Conservation (phyloP, 2,329 filamentous ascomycete genomes). For the Sporothrix curviconia region DNA sequence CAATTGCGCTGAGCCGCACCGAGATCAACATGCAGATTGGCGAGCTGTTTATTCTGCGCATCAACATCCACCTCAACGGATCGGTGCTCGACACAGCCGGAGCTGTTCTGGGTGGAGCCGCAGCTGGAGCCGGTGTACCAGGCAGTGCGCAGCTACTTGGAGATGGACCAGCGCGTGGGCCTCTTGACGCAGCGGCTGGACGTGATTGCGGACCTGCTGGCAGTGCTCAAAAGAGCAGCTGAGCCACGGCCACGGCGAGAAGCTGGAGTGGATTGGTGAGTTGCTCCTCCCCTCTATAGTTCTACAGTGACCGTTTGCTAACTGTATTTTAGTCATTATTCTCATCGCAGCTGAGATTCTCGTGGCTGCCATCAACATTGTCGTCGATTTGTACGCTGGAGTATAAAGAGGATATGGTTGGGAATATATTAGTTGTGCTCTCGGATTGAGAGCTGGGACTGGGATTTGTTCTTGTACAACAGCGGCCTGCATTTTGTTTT, state of each 20-base stretch:
- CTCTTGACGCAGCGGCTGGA: conserved; percentile 83
- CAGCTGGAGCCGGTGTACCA: conserved; percentile 95
- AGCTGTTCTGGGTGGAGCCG: conserved; percentile 97
- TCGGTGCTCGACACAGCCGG: conserved; percentile 93
- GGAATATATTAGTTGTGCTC: neutral
- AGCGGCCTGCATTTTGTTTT: neutral
- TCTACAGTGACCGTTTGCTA: too few relatives aligned
- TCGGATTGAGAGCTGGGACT: too few relatives aligned
- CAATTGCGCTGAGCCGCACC: conserved; percentile 77
- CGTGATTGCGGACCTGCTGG: conserved; percentile 87
- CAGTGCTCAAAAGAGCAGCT: conserved; percentile 93
- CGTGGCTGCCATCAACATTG: conserved; percentile 87
- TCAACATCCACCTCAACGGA: conserved; percentile 96
- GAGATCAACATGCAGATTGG: conserved; percentile 99
- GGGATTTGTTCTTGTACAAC: neutral
- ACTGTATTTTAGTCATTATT: conserved; percentile 64
- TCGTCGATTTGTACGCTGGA: conserved; percentile 79
- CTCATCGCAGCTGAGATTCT: conserved; percentile 94
- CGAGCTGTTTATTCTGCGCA: conserved; percentile 93
- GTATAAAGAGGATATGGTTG: neutral
- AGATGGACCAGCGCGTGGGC: conserved; percentile 94
- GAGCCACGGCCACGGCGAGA: conserved; percentile 86
- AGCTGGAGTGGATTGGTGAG: conserved; percentile 82
- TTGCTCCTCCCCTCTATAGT: conserved; percentile 17
- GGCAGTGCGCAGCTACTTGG: conserved; percentile 87